A percentile compares a stretch with the other conserved stretches of the same genome.
phyloP scores from a whole-genome alignment of 306 rosid genomes.

The Vigna hirtella region DNA sequence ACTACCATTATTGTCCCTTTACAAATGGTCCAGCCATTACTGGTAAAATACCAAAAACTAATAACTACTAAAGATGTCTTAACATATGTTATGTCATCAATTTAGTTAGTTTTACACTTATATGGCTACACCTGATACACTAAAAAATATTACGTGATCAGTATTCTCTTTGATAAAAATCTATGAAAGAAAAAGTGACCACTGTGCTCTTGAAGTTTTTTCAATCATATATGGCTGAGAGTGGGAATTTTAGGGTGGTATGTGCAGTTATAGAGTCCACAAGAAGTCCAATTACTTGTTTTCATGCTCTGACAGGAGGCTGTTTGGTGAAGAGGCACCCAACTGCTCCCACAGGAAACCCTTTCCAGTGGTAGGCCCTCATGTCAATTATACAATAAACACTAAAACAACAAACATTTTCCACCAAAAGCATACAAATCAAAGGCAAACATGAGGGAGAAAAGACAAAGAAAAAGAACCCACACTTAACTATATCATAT shows the following conservation, averaged over 20 bases:
- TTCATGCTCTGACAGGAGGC: constrained; percentile 44
- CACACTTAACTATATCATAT: not conserved
- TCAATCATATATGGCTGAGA: constrained; percentile 39
- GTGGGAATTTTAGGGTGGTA: constrained; percentile 33
- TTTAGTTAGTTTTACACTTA: not conserved
- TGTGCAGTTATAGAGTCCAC: constrained; percentile 55
- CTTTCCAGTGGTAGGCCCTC: constrained; percentile 38
- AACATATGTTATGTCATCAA: not conserved
- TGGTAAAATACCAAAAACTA: not conserved
- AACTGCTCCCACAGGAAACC: constrained; percentile 47
- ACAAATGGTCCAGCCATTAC: not conserved
- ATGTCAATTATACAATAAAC: constrained; percentile 37
- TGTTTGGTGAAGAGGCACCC: constrained; percentile 62
- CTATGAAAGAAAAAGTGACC: too few relatives aligned
- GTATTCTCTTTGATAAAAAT: too few relatives aligned
- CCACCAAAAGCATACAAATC: constrained; percentile 17
- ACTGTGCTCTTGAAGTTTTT: constrained; percentile 45
- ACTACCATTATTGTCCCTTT: not conserved
- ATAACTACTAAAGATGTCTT: not conserved
- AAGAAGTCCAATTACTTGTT: constrained; percentile 34
- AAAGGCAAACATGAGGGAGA: not conserved
- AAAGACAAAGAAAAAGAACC: not conserved
- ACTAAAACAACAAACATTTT: constrained; percentile 20
- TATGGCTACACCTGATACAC: not conserved
- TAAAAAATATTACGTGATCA: too few relatives aligned